phyloP scores from a whole-genome alignment of 1,284 basidiomycete genomes.

The Sanghuangporus sanghuang region DNA sequence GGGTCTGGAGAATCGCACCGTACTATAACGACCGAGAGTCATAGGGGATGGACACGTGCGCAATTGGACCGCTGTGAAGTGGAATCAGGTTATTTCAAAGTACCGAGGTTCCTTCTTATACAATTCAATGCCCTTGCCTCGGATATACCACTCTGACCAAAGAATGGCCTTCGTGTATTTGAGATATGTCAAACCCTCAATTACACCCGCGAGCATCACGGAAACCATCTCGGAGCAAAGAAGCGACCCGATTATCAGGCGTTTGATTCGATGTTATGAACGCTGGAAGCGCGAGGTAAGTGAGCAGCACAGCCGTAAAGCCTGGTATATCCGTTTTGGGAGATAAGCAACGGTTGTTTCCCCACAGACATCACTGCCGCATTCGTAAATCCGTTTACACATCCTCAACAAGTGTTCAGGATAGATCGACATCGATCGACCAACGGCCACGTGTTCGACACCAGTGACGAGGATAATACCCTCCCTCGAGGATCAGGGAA shows the following conservation, averaged over 20 bases:
- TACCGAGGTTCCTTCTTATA: neutral
- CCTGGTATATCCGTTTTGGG: neutral
- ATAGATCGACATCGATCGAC: neutral
- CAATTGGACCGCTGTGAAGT: neutral
- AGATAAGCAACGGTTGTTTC: neutral
- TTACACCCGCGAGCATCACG: neutral
- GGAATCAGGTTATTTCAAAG: neutral
- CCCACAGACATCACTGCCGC: constrained; percentile 3
- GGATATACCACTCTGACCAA: neutral
- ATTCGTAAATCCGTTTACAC: neutral
- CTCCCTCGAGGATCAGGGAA: neutral
- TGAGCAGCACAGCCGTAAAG: neutral
- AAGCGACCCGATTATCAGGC: constrained; percentile 1
- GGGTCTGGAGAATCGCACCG: neutral
- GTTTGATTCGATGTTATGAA: neutral
- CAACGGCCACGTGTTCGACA: neutral
- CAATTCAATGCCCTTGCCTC: neutral
- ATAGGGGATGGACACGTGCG: neutral
- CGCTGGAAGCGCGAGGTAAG: neutral
- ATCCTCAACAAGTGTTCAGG: neutral
- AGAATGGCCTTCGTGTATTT: neutral
- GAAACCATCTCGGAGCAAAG: neutral
- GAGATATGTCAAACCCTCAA: neutral
- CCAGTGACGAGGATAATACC: neutral
- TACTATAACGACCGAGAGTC: neutral